Conservation (phyloP, 2,329 filamentous ascomycete species). For the Neonectria neomacrospora region DNA sequence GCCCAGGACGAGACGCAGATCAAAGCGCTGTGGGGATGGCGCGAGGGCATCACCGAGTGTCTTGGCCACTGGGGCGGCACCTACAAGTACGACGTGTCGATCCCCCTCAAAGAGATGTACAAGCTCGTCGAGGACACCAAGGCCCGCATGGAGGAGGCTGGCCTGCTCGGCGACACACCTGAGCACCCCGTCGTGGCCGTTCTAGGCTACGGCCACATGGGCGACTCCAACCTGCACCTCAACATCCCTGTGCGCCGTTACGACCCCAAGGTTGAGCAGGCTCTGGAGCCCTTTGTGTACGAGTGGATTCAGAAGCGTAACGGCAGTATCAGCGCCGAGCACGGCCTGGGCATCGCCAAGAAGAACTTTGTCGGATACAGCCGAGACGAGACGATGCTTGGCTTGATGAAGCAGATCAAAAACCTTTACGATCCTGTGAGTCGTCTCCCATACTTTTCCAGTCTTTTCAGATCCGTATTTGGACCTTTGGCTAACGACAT, state of each 20-base stretch:
- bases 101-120: constrained; percentile 89
- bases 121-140: constrained; percentile 86
- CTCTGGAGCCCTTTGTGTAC: constrained; percentile 94
- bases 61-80: constrained; percentile 91
- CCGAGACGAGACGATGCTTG: constrained; percentile 85
- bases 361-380: constrained; percentile 96
- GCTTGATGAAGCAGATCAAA: constrained; percentile 96
- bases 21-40: constrained; percentile 86
- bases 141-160: constrained; percentile 75
- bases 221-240: constrained; percentile 93
- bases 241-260: constrained; percentile 88
- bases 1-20: constrained; percentile 95
- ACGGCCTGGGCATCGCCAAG: constrained; percentile 93
- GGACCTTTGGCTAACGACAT: constrained; percentile 40
- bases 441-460: constrained; percentile 28
- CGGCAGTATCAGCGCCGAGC: constrained; percentile 96
- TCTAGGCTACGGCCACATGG: constrained; percentile 99
- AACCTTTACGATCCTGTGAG: constrained; percentile 92
- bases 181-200: constrained; percentile 85
- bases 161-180: constrained; percentile 80
- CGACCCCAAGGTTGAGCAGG: constrained; percentile 86
- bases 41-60: constrained; percentile 91
- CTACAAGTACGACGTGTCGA: constrained; percentile 98
- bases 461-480: constrained; percentile 5
- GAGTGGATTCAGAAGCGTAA: constrained; percentile 92